Evolutionary conservation across 306 rosid species (phyloP), one percentile per base, ranked within the genome.

Genomic region (Cicer arietinum): DNA sequence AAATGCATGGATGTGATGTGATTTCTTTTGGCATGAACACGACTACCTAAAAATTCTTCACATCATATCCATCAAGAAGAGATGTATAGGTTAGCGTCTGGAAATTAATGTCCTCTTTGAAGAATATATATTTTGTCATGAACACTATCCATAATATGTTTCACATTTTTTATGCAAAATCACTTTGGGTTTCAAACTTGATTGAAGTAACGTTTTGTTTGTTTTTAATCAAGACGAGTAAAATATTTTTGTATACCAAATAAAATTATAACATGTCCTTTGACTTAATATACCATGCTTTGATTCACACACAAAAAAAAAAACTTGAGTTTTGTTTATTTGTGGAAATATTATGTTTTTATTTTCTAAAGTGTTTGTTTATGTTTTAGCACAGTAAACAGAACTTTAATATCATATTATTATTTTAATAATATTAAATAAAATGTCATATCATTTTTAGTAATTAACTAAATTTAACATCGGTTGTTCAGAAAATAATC

Each of bases 31-130:
- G n/a, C 77, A 81, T 47, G 48, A 51, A 43, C 87, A 75, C 87
- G 75, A 65, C 59, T 48, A 79, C 82, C 89, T 74, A 83, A 71
- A 83, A 59, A 74, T 79, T 85, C 85, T 50, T 57, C 67, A 68
- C 50, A 30, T 30, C 35, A 59, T 59, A 69, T 1, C 40, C 8
- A 10, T 40, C 59, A 57, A 50, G 5, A 2, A 5, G 7, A 13
- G 45, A 75, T 20, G 47, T 6, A 30, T 30, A 13, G 20, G 67
- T 13, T 61, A 61, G 11, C 46, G 67, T 61, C 44, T 25, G 4
- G 67, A 61, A 61, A 7, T 37, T 18, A 61, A 7, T 35, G 7
- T 61, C 20, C 46, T 61, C 10, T 61, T 61, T 61, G 46, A 61
- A 61, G 45, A 37, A 61, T 37, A 61, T 11, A 37, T 61, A 37